Evolutionary conservation across 768 basidiomycete genomes (phyloP), one percentile per base, ranked within the genome.

Genomic region (Leucosporidium scottii): DNA sequence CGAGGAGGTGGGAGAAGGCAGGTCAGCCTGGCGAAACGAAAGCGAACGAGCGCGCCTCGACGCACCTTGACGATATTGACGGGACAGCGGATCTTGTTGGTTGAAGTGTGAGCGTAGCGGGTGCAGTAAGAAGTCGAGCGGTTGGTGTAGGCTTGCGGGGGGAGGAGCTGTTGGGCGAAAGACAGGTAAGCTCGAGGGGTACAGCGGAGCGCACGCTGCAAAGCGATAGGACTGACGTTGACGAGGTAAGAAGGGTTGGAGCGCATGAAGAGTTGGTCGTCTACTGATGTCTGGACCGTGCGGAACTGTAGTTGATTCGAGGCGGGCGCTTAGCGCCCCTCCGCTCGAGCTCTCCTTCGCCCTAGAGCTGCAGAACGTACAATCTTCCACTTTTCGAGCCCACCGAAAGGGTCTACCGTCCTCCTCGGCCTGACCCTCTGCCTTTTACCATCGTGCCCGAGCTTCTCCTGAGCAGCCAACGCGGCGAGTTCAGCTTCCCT

Each of bases 61-160:
- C 90, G 73, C 71, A 96, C 93, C 73, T 86, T 87, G 18, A 97
- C 94, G 39, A 92, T 89, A 74, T 98, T 93, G 55, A 98, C 93
- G 0, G 96, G 93, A 81, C 92, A 96, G 62, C 93, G 84, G 70
- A 98, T 91, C 79, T 99, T 99, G 82, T 99, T 99, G 51, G 93
- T 97, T 21, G 93, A 96, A 0, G 94, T 97, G 78, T 99, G 96
- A 15, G 97, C 87, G 73, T 96, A 98, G 77, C 96, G 93, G 54
- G 93, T 93, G 77, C 93, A 97, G 63, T 97, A 81, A 0, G 94
- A 97, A 0, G 91, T 94, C 8, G 93, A 91, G 6, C 88, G 83
- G 77, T 98, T 97, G 62, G 86, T 84, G 78, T 97, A 97, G 34
- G 92, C 93, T 78, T 88, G 86, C 1, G 96, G 88, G 1, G 93